Evolutionary conservation across 257 asterid genomes (phyloP).

Genomic region (Gardenia jasminoides): DNA sequence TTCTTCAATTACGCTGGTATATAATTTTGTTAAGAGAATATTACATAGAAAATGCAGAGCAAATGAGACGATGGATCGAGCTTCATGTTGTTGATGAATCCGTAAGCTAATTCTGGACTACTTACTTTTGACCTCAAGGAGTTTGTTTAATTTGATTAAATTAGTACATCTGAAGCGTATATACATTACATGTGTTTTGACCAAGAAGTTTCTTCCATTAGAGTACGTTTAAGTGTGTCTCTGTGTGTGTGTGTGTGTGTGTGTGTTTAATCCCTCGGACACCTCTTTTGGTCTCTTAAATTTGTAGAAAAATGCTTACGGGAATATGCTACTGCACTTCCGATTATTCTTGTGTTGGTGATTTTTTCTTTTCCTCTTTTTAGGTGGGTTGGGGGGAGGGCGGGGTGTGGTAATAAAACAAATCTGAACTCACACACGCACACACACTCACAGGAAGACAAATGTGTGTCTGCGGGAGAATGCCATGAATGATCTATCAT

Average conservation of each 20-base stretch:
- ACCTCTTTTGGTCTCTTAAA: background rate
- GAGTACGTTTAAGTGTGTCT: too few relatives aligned
- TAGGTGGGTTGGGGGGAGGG: background rate
- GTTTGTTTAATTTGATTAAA: background rate
- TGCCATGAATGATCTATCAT: conserved; percentile 23
- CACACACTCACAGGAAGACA: background rate
- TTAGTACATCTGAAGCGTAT: background rate
- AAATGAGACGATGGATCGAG: conserved; percentile 7
- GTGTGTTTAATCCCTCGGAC: too few relatives aligned
- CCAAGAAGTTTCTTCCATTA: background rate
- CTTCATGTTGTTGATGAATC: background rate
- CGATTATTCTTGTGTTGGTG: background rate
- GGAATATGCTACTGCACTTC: background rate
- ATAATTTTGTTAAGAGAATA: background rate
- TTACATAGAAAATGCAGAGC: conserved; percentile 18
- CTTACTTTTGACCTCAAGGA: background rate
- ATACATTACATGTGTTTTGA: background rate
- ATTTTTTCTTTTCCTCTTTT: background rate
- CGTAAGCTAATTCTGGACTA: background rate
- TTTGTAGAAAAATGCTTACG: background rate
- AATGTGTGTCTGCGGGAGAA: background rate
- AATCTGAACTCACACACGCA: too few relatives aligned
- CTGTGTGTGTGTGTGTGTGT: too few relatives aligned
- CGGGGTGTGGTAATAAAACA: too few relatives aligned
- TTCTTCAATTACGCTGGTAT: background rate